phyloP scores from a whole-genome alignment of 805 yeast genomes.

The Candida pini region DNA sequence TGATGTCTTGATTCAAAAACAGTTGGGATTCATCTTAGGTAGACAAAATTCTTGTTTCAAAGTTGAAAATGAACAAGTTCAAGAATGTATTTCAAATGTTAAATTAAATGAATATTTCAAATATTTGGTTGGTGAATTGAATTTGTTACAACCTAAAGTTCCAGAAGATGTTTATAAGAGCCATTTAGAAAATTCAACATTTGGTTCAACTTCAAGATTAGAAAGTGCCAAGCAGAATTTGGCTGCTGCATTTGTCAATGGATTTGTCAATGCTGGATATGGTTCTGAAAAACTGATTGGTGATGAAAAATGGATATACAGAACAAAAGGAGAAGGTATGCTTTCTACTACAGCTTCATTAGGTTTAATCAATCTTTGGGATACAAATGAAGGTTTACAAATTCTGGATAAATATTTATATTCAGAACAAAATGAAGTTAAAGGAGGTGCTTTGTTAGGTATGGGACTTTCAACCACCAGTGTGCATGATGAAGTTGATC shows the following conservation, averaged over 20 bases:
- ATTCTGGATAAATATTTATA: constrained; percentile 83
- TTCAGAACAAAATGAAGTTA: constrained; percentile 77
- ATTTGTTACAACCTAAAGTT: constrained; percentile 80
- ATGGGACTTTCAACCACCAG: constrained; percentile 89
- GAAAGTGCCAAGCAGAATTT: constrained; percentile 94
- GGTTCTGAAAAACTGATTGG: constrained; percentile 79
- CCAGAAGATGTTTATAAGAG: constrained; percentile 95
- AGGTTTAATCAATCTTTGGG: constrained; percentile 91
- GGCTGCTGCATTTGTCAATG: constrained; percentile 92
- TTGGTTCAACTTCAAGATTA: constrained; percentile 51
- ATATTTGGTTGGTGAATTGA: constrained; percentile 80
- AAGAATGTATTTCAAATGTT: constrained; percentile 77
- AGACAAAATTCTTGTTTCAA: constrained; percentile 79
- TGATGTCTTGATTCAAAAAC: constrained; percentile 75
- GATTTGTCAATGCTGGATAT: constrained; percentile 86
- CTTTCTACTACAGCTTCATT: constrained; percentile 84
- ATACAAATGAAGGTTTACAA: constrained; percentile 82
- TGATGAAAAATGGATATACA: constrained; percentile 78
- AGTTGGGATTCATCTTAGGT: constrained; percentile 83
- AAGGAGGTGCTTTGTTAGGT: constrained; percentile 96
- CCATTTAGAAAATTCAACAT: constrained; percentile 66
- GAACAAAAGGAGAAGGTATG: constrained; percentile 90
- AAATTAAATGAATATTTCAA: constrained; percentile 72
- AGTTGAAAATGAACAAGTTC: constrained; percentile 66
- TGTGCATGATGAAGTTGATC: constrained; percentile 93